Conservation (phyloP, 2,329 filamentous ascomycete species). For the Calycina marina region DNA sequence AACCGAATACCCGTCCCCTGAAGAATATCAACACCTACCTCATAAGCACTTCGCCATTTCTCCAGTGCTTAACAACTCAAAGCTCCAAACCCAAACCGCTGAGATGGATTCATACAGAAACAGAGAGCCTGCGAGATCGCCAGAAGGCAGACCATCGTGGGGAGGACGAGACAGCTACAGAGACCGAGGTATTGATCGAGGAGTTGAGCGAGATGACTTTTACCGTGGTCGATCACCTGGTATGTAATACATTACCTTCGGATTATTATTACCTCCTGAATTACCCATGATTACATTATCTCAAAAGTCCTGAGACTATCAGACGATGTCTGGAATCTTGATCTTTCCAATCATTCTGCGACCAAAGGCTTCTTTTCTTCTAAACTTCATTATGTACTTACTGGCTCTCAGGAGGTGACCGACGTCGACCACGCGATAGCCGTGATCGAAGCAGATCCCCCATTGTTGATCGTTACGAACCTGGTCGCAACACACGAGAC, state of each 20-base stretch:
- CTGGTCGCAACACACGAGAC: conserved; percentile 44
- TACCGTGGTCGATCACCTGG: conserved; percentile 57
- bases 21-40: no score
- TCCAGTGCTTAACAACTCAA: no score
- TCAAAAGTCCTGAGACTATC: no score
- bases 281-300: no score
- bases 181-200: conserved; percentile 11
- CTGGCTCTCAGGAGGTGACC: conserved; percentile 35
- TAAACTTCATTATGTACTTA: conserved; percentile 1
- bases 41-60: no score
- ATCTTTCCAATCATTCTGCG: no score
- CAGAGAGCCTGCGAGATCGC: conserved; percentile 19
- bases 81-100: no score
- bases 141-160: conserved; percentile 22
- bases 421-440: conserved; percentile 31
- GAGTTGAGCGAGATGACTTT: conserved; percentile 42
- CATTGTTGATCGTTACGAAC: conserved; percentile 61
- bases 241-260: conserved; percentile 31
- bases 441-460: conserved; percentile 60
- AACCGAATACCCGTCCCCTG: no score
- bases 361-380: no score
- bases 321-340: no score
- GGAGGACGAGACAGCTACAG: conserved; percentile 21
- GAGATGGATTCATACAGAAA: conserved; percentile 19
- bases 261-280: no score